A percentile compares a stretch with the other conserved stretches of the same genome.
phyloP scores from a whole-genome alignment of 2,329 filamentous ascomycete species.

The Exserohilum rostratum region DNA sequence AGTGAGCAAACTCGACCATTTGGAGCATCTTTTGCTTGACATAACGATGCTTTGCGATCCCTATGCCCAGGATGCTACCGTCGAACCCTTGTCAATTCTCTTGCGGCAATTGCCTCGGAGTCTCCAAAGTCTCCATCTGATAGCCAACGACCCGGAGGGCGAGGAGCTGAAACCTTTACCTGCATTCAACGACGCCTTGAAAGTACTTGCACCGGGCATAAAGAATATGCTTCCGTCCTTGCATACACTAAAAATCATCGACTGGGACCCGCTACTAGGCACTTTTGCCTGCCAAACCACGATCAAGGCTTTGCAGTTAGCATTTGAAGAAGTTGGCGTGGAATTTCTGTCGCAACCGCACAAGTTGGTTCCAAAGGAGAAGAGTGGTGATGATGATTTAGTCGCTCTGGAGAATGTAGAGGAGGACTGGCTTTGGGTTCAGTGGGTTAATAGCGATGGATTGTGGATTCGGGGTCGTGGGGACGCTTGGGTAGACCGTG shows the following conservation, averaged over 20 bases:
- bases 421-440: constrained; percentile 8
- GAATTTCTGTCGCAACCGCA: not conserved
- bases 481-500: not conserved
- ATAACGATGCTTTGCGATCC: not conserved
- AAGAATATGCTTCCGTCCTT: not conserved
- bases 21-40: not conserved
- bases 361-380: not conserved
- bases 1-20: not conserved
- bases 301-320: not conserved
- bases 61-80: not conserved
- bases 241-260: not conserved
- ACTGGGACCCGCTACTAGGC: constrained; percentile 6
- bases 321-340: not conserved
- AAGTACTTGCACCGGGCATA: not conserved
- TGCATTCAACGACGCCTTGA: not conserved
- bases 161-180: not conserved
- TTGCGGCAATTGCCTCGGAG: constrained; percentile 5
- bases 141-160: not conserved
- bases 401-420: not conserved
- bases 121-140: constrained; percentile 1
- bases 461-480: not conserved
- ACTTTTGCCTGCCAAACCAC: constrained; percentile 7
- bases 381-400: not conserved
- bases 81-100: not conserved
- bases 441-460: not conserved